Evolutionary conservation across 768 basidiomycete species (phyloP).

Genomic region (Fomitopsis serialis): DNA sequence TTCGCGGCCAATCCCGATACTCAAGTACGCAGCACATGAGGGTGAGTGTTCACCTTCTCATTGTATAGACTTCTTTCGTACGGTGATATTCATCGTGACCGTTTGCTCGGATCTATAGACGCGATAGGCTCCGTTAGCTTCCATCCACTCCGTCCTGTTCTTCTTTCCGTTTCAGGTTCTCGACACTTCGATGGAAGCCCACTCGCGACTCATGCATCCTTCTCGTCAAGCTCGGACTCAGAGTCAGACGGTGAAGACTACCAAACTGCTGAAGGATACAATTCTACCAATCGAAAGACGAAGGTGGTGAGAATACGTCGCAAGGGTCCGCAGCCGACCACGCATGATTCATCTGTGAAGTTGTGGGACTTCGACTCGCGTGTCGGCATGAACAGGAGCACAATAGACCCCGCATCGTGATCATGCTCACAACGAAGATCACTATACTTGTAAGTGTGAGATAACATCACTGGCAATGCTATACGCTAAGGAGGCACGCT

Average conservation of each 20-base stretch:
- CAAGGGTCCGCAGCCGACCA: conserved; percentile 6
- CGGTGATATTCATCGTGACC: not conserved
- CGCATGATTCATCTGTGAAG: conserved; percentile 11
- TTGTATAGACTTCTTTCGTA: not conserved
- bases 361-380: conserved; percentile 10
- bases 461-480: no score
- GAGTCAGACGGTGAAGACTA: conserved; percentile 3
- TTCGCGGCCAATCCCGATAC: conserved; percentile 16
- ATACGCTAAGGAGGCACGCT: not conserved
- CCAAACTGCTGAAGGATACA: not conserved
- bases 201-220: not conserved
- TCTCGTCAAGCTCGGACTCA: conserved; percentile 2
- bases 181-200: conserved; percentile 49
- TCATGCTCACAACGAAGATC: not conserved
- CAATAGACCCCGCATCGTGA: not conserved
- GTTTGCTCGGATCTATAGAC: conserved; percentile 37
- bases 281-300: not conserved
- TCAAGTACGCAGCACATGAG: conserved; percentile 47
- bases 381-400: not conserved
- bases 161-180: conserved; percentile 74
- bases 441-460: no score
- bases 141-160: conserved; percentile 53
- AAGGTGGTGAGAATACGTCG: conserved; percentile 4
- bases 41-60: conserved; percentile 35
- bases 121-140: conserved; percentile 69